Evolutionary conservation across 1,284 basidiomycete species (phyloP), one percentile per base, ranked within the genome.

Genomic region (Coniferiporia weirii): DNA sequence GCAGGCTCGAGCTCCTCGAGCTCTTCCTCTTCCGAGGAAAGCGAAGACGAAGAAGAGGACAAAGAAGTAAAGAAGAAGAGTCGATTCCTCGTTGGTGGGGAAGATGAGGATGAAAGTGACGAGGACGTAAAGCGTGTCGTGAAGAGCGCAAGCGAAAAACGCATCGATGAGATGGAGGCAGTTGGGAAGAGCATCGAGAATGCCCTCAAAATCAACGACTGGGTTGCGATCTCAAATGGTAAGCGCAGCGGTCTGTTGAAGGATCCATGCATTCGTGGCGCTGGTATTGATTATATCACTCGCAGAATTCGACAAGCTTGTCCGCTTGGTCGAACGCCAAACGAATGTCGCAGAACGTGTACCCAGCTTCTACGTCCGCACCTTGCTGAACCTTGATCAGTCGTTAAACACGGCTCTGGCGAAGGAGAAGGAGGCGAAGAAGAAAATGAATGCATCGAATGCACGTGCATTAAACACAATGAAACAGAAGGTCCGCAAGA

Each of bases 401-500:
- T 86, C 88, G 47, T 77, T 98, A 66, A 89, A 83, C 66, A 76
- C 75, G 43, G 87, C 93, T 3, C 74, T 93, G 49, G 80, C 88
- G 22, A 89, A 90, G 70, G 94, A 96, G 73, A 96, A 96, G 73
- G 86, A 95, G 64, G 83, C 60, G 34, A 88, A 89, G 75, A 98
- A 98, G 78, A 99, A 98, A 79, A 94, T 97, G 89, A 96, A 96
- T 67, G 92, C 94, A 1, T 89, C 84, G 64, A 96, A 96, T 70
- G 91, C 94, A 52, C 95, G 93, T 71, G 95, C 95, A 1, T 81
- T 98, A 67, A 98, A 95, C 65, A 90, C 90, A 27, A 93, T 98
- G 86, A 98, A 95, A 77, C 95, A 98, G 76, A 98, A 96, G 72
- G 80, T 98, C 63, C 95, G 92, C 75, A 98, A 96, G 77, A 82